Base-by-base conservation (phyloP, 345 rosid species). In the Bretschneidera sinensis region DNA sequence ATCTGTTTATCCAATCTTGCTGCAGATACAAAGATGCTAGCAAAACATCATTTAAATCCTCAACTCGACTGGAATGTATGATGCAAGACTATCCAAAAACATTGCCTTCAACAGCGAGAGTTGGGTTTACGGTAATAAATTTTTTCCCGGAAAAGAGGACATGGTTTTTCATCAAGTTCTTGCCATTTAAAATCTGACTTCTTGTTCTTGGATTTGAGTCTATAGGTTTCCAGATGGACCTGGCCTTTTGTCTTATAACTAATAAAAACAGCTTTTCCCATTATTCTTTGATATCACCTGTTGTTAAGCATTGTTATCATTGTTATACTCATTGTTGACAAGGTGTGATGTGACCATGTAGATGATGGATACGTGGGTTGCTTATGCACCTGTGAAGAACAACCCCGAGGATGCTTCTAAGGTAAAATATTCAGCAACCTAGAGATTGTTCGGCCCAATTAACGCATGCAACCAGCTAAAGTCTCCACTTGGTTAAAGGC, bases 21-120 rank as follows among this genome's bases (percentile, higher is more conserved):
- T 64, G 72, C 76, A 92, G 99, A 67, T 92, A 94, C 70, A 90
- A 90, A 74, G 99, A 90, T 84, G 81, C 90, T 20, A 87, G 77
- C 75, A 94, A 90, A 81, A 80, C 97, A 63, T 72, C 85, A 52
- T 88, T 91, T 53, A 88, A 86, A 71, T 91, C 98, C 61, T 88
- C 98, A 53, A 88, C 98, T 72, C 83, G 97, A 45, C 79, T 94
- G 31, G 97, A 94, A 72, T 94, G 99, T 59, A 89, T 87, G 99
- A 94, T 94, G 99, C 99, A 90, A 81, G 97, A 94, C 72, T 90
- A 94, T 76, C 96, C 96, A 52, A 90, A 90, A 74, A 94, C 99
- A 54, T 66, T 94, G 74, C 87, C 97, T 49, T 84, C 97, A 45
- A 60, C 96, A 19, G 86, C 96, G 68, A 67, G 84, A 54, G 96